These are phyloP conservation scores for Phenoliferia sp. DNA, from an alignment of 1,284 basidiomycete species.

Conservation along the genomic window DNA sequence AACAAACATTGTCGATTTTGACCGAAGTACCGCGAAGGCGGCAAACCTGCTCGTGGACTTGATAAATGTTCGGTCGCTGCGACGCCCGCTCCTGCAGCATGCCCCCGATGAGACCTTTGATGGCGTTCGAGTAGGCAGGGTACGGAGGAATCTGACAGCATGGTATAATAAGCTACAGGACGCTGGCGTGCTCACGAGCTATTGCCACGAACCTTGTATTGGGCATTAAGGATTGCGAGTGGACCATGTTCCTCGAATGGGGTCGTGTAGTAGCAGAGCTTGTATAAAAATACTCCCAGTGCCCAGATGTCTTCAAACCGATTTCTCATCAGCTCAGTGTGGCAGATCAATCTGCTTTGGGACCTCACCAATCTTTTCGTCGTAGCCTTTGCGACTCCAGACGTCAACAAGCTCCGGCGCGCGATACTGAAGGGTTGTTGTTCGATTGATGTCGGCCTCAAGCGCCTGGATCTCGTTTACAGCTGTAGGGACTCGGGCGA, in stretches of 20 bases:
- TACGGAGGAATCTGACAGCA: constrained; percentile 66
- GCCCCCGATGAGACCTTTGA: constrained; percentile 76
- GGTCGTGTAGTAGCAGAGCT: constrained; percentile 95
- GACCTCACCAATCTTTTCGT: constrained; percentile 69
- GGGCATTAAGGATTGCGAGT: constrained; percentile 91
- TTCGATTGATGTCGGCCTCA: constrained; percentile 78
- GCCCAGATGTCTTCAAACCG: constrained; percentile 64
- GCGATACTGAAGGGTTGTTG: constrained; percentile 47
- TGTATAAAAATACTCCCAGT: constrained; percentile 69
- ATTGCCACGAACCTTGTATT: constrained; percentile 62
- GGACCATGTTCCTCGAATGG: constrained; percentile 90
- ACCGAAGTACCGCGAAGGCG: constrained; percentile 33
- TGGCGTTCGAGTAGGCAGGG: constrained; percentile 80
- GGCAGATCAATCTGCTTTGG: background rate
- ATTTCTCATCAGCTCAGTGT: background rate
- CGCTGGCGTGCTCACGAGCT: background rate
- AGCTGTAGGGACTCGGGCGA: constrained; percentile 42
- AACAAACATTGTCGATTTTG: constrained; percentile 30
- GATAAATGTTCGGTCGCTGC: constrained; percentile 37
- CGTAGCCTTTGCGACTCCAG: constrained; percentile 71
- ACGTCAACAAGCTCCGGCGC: constrained; percentile 98
- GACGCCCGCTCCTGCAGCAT: constrained; percentile 35
- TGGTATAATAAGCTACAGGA: background rate
- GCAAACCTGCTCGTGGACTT: constrained; percentile 39
- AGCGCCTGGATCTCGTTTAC: constrained; percentile 64